A percentile compares a stretch with the other conserved stretches of the same genome.
These are phyloP conservation scores for Alternaria viburni DNA, from an alignment of 2,329 filamentous ascomycete species.

Conservation along the genomic window DNA sequence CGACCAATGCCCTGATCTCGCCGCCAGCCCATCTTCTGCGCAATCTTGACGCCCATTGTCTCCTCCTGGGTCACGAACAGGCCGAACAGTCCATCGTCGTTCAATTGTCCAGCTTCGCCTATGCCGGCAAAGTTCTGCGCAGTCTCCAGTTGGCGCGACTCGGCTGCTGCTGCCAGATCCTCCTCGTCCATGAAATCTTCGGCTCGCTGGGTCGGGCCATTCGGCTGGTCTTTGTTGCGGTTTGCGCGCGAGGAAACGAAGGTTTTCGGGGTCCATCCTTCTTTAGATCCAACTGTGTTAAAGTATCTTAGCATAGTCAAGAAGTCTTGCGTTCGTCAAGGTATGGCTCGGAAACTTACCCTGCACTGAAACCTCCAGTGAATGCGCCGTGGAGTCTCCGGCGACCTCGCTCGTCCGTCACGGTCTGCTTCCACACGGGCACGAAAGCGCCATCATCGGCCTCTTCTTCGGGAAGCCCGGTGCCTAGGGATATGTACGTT, in stretches of 20 bases:
- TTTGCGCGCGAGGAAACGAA: constrained; percentile 90
- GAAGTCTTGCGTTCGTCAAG: constrained; percentile 33
- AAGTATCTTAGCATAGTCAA: constrained; percentile 73
- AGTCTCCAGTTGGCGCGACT: constrained; percentile 76
- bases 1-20: constrained; percentile 92
- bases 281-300: constrained; percentile 97
- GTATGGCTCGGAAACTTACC: constrained; percentile 62
- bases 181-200: constrained; percentile 99
- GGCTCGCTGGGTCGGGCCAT: constrained; percentile 64
- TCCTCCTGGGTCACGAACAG: constrained; percentile 76
- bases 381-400: constrained; percentile 95
- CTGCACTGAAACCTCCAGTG: constrained; percentile 94
- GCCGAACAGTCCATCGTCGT: constrained; percentile 67
- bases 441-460: constrained; percentile 92
- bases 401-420: constrained; percentile 87
- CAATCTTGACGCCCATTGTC: constrained; percentile 83
- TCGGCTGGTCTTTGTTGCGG: constrained; percentile 71
- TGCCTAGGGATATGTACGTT: constrained; percentile 64
- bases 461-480: constrained; percentile 76
- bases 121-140: constrained; percentile 76
- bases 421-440: constrained; percentile 98
- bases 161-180: constrained; percentile 84
- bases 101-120: constrained; percentile 66
- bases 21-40: constrained; percentile 95
- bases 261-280: constrained; percentile 92